Evolutionary conservation across 306 rosid genomes (phyloP).

Genomic region (Carpinus viminea): DNA sequence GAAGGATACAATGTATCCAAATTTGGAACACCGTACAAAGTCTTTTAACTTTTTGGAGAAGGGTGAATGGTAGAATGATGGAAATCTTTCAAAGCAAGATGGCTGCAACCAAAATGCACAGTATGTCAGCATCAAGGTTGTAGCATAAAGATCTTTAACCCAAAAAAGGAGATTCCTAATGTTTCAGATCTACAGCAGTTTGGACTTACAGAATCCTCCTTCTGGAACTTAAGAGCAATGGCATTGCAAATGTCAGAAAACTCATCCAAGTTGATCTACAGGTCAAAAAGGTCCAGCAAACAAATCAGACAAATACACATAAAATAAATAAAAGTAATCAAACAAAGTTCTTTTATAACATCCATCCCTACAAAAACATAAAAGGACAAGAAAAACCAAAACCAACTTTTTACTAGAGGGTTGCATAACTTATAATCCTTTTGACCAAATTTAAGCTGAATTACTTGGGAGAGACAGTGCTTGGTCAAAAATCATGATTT

Average conservation of each 20-base stretch:
- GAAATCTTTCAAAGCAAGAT: conserved; percentile 65
- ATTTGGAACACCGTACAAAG: conserved; percentile 67
- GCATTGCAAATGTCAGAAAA: conserved; percentile 95
- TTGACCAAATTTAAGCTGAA: background rate
- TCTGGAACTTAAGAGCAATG: conserved; percentile 78
- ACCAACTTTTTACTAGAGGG: background rate
- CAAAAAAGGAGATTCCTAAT: conserved; percentile 23
- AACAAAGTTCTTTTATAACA: background rate
- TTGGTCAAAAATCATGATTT: background rate
- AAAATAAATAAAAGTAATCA: background rate
- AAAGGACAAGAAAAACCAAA: background rate
- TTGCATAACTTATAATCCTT: background rate
- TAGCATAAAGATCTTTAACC: conserved; percentile 25
- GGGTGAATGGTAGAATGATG: conserved; percentile 50
- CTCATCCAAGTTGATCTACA: conserved; percentile 82
- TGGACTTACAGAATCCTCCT: conserved; percentile 77
- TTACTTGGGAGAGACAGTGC: background rate
- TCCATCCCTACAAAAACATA: too few species aligned
- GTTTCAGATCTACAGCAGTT: conserved; percentile 16
- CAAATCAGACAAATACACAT: conserved; percentile 10
- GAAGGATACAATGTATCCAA: conserved; percentile 85
- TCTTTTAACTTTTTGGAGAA: conserved; percentile 64
- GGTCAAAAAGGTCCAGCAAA: conserved; percentile 20
- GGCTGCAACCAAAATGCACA: conserved; percentile 59
- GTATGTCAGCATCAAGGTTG: conserved; percentile 23